These are phyloP conservation scores for Sporormia fimetaria DNA, from an alignment of 495 filamentous ascomycete species.

Conservation along the genomic window DNA sequence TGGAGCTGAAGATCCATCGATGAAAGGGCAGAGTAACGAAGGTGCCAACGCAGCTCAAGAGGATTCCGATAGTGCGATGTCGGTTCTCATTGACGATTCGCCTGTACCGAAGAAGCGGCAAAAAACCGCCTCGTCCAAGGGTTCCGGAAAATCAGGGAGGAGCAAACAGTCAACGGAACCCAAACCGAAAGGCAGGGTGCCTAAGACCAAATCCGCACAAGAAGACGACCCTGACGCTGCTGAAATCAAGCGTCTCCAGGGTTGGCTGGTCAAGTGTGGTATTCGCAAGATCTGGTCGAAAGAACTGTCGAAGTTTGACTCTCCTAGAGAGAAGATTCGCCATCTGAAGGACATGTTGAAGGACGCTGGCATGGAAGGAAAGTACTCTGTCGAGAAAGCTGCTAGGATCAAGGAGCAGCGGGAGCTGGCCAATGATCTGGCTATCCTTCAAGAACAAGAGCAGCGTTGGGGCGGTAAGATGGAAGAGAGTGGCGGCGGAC, in stretches of 20 bases:
- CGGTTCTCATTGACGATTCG: slow-evolving; percentile 60
- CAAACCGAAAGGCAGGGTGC: slow-evolving; percentile 16
- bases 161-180: slow-evolving; percentile 10
- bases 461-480: slow-evolving; percentile 58
- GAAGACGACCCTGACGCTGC: slow-evolving; percentile 56
- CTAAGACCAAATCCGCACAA: slow-evolving; percentile 31
- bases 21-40: too few relatives aligned
- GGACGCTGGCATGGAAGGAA: slow-evolving; percentile 75
- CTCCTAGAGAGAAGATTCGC: slow-evolving; percentile 64
- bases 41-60: slow-evolving; percentile 21
- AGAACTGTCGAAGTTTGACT: slow-evolving; percentile 66
- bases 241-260: slow-evolving; percentile 85
- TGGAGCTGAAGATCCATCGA: too few relatives aligned
- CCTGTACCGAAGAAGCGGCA: slow-evolving; percentile 43
- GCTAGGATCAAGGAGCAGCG: slow-evolving; percentile 71
- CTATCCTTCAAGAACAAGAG: slow-evolving; percentile 66
- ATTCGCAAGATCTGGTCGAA: slow-evolving; percentile 85
- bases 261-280: slow-evolving; percentile 80
- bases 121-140: too few relatives aligned
- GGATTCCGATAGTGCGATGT: slow-evolving; percentile 69
- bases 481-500: slow-evolving; percentile 35
- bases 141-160: too few relatives aligned
- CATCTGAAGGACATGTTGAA: slow-evolving; percentile 68
- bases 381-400: slow-evolving; percentile 75
- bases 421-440: slow-evolving; percentile 72